phyloP scores from a whole-genome alignment of 768 basidiomycete species.

The Phanerodontia chrysosporium region DNA sequence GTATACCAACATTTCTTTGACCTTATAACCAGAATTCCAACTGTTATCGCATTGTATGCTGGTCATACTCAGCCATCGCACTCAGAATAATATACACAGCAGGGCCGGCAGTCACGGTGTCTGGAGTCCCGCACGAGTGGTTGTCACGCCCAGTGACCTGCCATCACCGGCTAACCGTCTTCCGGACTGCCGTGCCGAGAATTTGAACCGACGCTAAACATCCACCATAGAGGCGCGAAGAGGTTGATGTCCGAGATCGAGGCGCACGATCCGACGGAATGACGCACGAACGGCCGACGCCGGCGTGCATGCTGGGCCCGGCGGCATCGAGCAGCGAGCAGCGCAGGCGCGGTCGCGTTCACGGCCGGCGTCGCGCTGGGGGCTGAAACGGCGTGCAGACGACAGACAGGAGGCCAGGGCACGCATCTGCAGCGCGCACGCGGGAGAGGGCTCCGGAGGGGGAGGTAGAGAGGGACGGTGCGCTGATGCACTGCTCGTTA shows the following conservation, averaged over 20 bases:
- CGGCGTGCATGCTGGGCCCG: too few species aligned
- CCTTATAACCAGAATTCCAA: too few species aligned
- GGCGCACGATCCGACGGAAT: not conserved
- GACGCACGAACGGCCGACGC: conserved; percentile 5
- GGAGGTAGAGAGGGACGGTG: conserved; percentile 2
- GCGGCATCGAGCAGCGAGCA: not conserved
- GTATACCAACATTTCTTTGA: too few species aligned
- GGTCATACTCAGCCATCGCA: too few species aligned
- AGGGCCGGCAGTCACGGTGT: too few species aligned
- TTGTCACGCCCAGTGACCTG: too few species aligned
- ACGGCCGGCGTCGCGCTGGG: too few species aligned
- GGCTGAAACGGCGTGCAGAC: not conserved
- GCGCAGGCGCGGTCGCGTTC: not conserved
- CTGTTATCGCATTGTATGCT: too few species aligned
- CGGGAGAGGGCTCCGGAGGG: not conserved
- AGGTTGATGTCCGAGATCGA: not conserved
- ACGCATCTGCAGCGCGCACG: not conserved
- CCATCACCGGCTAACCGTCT: too few species aligned
- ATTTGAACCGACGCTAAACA: too few species aligned
- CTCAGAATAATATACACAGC: too few species aligned
- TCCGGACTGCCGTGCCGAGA: conserved; percentile 5
- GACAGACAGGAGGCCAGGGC: not conserved
- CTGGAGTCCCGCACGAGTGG: too few species aligned
- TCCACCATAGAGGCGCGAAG: not conserved
- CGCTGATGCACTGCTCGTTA: not conserved